Evolutionary conservation across 2,329 filamentous ascomycete species (phyloP).

Genomic region (Blastomyces emzantsi): DNA sequence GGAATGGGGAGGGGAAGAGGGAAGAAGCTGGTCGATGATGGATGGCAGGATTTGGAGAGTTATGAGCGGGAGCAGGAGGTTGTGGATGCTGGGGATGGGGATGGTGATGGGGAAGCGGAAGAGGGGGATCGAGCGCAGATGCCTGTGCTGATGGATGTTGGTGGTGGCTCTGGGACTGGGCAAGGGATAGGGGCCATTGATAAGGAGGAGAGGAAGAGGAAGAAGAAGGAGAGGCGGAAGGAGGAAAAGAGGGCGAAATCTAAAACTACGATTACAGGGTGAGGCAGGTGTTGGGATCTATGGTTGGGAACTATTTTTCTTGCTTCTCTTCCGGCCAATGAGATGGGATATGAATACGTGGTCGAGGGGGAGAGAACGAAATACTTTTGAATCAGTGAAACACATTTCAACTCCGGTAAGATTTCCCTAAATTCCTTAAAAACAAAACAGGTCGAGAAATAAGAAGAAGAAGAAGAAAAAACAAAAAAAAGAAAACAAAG

Average conservation of each 20-base stretch:
- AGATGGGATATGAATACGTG: neutral
- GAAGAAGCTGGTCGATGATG: constrained; percentile 10
- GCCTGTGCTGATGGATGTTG: constrained; percentile 31
- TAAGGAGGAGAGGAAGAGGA: constrained; percentile 46
- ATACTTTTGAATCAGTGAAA: neutral
- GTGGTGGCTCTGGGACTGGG: constrained; percentile 33
- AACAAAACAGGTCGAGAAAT: neutral
- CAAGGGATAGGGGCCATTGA: constrained; percentile 36
- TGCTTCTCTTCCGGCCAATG: neutral
- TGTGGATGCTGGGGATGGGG: constrained; percentile 23
- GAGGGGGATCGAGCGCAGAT: constrained; percentile 23
- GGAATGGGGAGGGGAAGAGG: constrained; percentile 13
- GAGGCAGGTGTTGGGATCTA: neutral
- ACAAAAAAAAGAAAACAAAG: neutral
- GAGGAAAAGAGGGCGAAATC: constrained; percentile 36
- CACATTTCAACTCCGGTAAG: neutral
- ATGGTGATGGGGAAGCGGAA: constrained; percentile 19
- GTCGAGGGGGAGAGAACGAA: neutral
- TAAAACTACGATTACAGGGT: constrained; percentile 15
- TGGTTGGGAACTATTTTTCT: neutral
- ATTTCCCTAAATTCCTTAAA: neutral
- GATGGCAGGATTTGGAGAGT: constrained; percentile 24
- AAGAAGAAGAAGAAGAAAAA: neutral
- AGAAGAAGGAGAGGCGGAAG: constrained; percentile 47
- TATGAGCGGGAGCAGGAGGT: constrained; percentile 34